These are phyloP conservation scores for Abrus pulchellus DNA, from an alignment of 306 rosid species.

Conservation along the genomic window DNA sequence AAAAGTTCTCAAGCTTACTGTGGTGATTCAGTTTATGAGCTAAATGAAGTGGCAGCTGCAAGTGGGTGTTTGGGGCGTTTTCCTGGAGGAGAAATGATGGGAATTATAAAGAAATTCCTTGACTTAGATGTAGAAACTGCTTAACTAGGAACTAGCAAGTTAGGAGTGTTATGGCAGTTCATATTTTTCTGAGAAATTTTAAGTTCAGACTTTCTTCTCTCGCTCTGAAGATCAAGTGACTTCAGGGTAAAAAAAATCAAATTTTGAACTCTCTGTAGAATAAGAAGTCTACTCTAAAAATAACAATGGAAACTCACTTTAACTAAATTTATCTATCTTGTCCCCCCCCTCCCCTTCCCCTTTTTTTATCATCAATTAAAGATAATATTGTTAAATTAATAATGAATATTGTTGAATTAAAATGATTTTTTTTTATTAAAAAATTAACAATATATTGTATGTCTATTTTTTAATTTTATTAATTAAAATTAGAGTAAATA, in stretches of 20 bases:
- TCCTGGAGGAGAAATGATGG: slow-evolving; percentile 98
- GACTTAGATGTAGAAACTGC: slow-evolving; percentile 53
- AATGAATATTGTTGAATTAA: too few relatives aligned
- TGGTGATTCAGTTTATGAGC: slow-evolving; percentile 81
- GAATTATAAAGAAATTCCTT: slow-evolving; percentile 74
- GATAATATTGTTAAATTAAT: too few relatives aligned
- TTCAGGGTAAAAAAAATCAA: slow-evolving; percentile 2
- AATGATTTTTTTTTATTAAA: too few relatives aligned
- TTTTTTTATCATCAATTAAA: neutral
- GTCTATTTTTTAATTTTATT: too few relatives aligned
- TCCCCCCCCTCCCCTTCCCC: too few relatives aligned
- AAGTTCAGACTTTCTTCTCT: slow-evolving; percentile 15
- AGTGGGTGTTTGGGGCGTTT: slow-evolving; percentile 94
- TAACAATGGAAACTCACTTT: slow-evolving; percentile 18
- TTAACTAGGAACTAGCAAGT: slow-evolving; percentile 3
- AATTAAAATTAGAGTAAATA: too few relatives aligned
- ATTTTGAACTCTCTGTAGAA: slow-evolving; percentile 40
- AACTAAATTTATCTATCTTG: neutral
- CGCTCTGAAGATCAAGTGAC: slow-evolving; percentile 15
- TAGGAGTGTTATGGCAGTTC: slow-evolving; percentile 27
- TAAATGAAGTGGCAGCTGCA: slow-evolving; percentile 78
- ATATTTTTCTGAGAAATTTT: slow-evolving; percentile 23
- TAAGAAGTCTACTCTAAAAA: slow-evolving; percentile 25
- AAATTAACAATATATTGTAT: too few relatives aligned
- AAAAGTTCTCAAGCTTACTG: slow-evolving; percentile 52